Conservation (phyloP, 176 grass and related monocot genomes). For the Bonia amplexicaulis region DNA sequence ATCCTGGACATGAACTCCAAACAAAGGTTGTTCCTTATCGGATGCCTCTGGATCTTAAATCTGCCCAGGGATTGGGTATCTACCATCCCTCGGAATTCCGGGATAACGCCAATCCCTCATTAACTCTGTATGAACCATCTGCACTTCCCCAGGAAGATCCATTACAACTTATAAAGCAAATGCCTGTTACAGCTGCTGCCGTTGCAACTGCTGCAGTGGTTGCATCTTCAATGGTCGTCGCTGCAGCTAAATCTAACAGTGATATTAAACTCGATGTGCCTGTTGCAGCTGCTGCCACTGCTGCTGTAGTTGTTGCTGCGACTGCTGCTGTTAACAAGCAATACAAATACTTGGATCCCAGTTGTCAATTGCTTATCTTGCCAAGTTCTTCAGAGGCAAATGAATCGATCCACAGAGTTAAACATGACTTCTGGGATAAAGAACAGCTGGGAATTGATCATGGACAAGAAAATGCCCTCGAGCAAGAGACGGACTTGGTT, state of each 20-base stretch:
- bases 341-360: conserved; percentile 48
- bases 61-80: conserved; percentile 53
- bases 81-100: conserved; percentile 16
- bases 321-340: conserved; percentile 81
- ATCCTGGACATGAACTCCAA: conserved; percentile 39
- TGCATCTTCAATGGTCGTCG: conserved; percentile 91
- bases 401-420: conserved; percentile 36
- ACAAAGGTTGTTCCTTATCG: conserved; percentile 37
- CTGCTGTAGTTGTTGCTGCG: conserved; percentile 94
- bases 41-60: conserved; percentile 44
- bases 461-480: conserved; percentile 38
- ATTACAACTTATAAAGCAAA: conserved; percentile 58
- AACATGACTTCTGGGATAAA: conserved; percentile 34
- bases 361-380: conserved; percentile 44
- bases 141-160: conserved; percentile 25
- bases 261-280: conserved; percentile 83
- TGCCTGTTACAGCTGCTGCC: conserved; percentile 90
- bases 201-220: conserved; percentile 98
- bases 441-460: conserved; percentile 47
- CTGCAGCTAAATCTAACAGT: conserved; percentile 76
- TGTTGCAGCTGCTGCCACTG: conserved; percentile 80
- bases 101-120: not conserved
- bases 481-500: conserved; percentile 42
- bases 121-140: conserved; percentile 31
- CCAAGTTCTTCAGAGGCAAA: conserved; percentile 40